Conservation (phyloP, 202 grass and related monocot genomes). For the Carex arenaria region DNA sequence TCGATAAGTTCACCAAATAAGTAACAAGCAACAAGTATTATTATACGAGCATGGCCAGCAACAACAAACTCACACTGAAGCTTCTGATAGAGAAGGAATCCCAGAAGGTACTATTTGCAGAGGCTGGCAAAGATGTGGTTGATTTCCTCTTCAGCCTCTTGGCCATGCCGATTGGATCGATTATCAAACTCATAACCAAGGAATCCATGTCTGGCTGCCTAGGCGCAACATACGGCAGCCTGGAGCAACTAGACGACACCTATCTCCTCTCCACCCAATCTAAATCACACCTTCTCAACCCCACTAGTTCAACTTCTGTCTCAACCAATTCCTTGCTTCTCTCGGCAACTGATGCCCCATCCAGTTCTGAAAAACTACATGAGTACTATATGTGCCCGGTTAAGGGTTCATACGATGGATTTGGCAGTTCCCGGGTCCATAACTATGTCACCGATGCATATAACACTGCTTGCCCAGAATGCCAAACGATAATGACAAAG, state of each 20-base stretch:
- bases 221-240: slow-evolving; percentile 10
- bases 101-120: slow-evolving; percentile 24
- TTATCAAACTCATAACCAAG: neutral
- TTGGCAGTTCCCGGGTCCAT: too few relatives aligned
- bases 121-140: slow-evolving; percentile 24
- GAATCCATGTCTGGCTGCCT: neutral
- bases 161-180: neutral
- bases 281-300: neutral
- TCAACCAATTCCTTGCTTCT: neutral
- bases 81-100: slow-evolving; percentile 23
- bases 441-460: neutral
- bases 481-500: neutral
- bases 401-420: too few relatives aligned
- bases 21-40: too few relatives aligned
- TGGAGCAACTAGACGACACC: slow-evolving; percentile 14
- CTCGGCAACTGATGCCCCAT: neutral
- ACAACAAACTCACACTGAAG: slow-evolving; percentile 18
- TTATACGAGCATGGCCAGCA: slow-evolving; percentile 9
- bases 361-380: neutral
- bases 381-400: neutral
- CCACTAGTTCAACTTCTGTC: neutral
- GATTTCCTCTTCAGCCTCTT: slow-evolving; percentile 31
- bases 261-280: neutral
- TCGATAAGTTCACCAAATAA: too few relatives aligned
- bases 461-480: neutral